Percentiles rank a stretch among this genome's conserved stretches.
Evolutionary conservation across 495 filamentous ascomycete genomes (phyloP).

Genomic region (Penicillium tannophilum): DNA sequence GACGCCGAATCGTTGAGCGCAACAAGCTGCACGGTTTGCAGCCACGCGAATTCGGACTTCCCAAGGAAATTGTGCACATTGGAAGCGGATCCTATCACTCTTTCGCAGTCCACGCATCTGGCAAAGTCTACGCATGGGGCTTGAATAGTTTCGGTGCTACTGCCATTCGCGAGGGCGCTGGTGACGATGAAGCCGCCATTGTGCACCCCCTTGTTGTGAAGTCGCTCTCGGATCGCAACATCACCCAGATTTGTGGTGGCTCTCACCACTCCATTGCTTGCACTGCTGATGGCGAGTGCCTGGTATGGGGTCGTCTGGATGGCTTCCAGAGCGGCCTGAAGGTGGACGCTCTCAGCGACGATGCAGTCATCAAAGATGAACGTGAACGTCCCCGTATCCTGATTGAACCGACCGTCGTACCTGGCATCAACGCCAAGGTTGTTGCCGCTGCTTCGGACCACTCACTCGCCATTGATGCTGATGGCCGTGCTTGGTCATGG

Average conservation of each 20-base stretch:
- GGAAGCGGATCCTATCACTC: conserved; percentile 59
- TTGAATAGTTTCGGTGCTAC: conserved; percentile 85
- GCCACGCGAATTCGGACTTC: conserved; percentile 70
- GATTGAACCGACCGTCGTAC: conserved; percentile 53
- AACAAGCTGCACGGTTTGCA: conserved; percentile 58
- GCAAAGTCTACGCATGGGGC: conserved; percentile 80
- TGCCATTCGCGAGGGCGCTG: conserved; percentile 69
- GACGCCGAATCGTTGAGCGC: conserved; percentile 61
- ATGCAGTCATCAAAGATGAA: conserved; percentile 51
- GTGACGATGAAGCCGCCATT: conserved; percentile 62
- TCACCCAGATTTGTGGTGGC: conserved; percentile 56
- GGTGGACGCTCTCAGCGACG: conserved; percentile 49
- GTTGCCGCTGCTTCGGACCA: conserved; percentile 60
- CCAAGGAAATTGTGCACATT: conserved; percentile 57
- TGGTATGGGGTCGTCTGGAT: conserved; percentile 65
- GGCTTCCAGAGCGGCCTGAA: conserved; percentile 60
- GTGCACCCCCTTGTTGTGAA: conserved; percentile 60
- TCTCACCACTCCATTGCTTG: conserved; percentile 60
- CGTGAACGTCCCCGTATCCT: conserved; percentile 56
- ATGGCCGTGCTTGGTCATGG: conserved; percentile 62
- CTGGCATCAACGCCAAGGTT: conserved; percentile 43
- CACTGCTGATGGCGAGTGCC: conserved; percentile 53
- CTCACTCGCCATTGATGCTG: conserved; percentile 56
- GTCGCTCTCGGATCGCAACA: conserved; percentile 49
- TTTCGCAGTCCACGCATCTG: conserved; percentile 72